Conservation (phyloP, 169 alveolate genomes). For the Plasmodium berghei region DNA sequence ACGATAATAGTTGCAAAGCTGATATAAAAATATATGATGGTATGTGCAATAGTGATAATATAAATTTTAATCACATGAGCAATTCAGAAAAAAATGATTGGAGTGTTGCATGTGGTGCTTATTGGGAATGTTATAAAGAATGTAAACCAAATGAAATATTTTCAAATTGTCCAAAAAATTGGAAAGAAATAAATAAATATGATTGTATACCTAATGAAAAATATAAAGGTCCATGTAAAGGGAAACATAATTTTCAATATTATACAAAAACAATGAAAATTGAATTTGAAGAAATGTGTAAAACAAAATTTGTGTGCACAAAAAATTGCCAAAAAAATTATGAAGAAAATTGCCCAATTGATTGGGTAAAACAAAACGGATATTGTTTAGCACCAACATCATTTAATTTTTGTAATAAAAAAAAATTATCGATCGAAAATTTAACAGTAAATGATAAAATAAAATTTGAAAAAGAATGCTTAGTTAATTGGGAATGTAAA, state of each 20-base stretch:
- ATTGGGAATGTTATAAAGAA: constrained; percentile 73
- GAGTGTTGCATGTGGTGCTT: constrained; percentile 75
- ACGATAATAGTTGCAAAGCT: constrained; percentile 66
- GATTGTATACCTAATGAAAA: constrained; percentile 54
- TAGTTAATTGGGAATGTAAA: constrained; percentile 66
- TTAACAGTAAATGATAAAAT: constrained; percentile 40
- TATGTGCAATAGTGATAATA: constrained; percentile 38
- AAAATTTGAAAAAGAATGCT: constrained; percentile 58
- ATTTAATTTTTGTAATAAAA: constrained; percentile 46
- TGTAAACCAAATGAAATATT: constrained; percentile 10
- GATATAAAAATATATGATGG: constrained; percentile 63
- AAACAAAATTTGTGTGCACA: constrained; percentile 45
- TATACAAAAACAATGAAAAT: constrained; percentile 48
- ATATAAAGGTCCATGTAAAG: constrained; percentile 72
- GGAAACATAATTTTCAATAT: constrained; percentile 33
- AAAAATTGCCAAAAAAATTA: constrained; percentile 42
- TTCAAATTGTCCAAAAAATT: constrained; percentile 56
- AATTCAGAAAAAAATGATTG: constrained; percentile 58
- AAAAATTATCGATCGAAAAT: constrained; percentile 33
- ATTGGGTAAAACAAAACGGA: constrained; percentile 60
- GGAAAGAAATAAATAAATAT: constrained; percentile 45
- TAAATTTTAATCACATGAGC: constrained; percentile 63
- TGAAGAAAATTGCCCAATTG: constrained; percentile 55
- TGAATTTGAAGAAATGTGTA: constrained; percentile 74
- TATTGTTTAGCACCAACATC: constrained; percentile 66